Evolutionary conservation across 208 protist genomes (phyloP), one percentile per base, ranked within the genome.

Genomic region (Trypanosoma melophagium): DNA sequence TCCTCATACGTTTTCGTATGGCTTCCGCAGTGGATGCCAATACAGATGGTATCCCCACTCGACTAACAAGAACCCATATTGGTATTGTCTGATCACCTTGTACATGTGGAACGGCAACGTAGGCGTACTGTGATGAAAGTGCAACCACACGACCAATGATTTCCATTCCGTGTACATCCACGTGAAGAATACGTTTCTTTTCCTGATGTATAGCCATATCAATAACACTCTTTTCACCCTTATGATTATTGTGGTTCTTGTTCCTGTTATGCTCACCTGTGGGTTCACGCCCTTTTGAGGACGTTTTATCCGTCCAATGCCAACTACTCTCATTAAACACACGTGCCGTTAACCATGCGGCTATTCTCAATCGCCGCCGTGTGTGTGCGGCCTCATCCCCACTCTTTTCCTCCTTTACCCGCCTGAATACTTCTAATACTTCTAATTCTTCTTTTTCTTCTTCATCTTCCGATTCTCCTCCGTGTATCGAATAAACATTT

Each of bases 291-390:
- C 60, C 35, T 2, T 14, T 57, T 19, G 24, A 4, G 17, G 13
- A 14, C 1, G 21, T 50, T 13, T 4, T 60, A 17, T 55, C 56
- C 10, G 8, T 40, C 41, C 19, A 0, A 62, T 51, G 74, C 89
- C 89, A 95, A 66, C 71, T 77, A 2, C 71, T 67, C 63, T 95
- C 86, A 60, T 95, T 95, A 25, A 89, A 68, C 31, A 92, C 80
- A 7, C 84, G 77, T 68, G 90, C 83, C 21, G 84, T 77, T 35
- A 84, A 57, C 79, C 83, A 91, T 42, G 83, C 75, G 2, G 82
- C 77, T 45, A 81, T 69, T 44, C 78, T 84, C 74, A 77, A 85
- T 52, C 77, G 77, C 31, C 80, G 77, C 55, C 76, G 64, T 19
- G n/a, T 41, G 2, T 25, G 28, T 28, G 28, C 22, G 4, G 63